Conservation (phyloP, 352 stramenopile species). For the Albugo laibachii region DNA sequence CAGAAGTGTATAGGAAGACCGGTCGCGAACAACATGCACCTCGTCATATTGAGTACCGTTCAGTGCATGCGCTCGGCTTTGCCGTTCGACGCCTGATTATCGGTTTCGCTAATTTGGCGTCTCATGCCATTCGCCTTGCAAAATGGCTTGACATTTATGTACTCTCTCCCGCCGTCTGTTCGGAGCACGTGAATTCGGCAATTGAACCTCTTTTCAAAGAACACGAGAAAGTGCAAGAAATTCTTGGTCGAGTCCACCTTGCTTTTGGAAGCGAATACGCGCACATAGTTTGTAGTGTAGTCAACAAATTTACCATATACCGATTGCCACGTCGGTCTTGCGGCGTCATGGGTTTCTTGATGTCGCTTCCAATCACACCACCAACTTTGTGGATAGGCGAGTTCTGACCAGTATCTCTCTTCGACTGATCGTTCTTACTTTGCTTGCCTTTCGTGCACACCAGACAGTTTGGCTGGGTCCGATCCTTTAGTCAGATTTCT, state of each 20-base stretch:
- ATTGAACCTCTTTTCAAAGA: neutral
- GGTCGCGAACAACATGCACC: neutral
- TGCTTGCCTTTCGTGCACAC: neutral
- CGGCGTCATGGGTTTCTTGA: neutral
- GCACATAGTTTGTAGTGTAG: neutral
- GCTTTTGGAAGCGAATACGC: neutral
- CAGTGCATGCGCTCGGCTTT: neutral
- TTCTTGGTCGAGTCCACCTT: neutral
- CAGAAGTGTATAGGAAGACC: too few relatives aligned
- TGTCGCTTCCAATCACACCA: neutral
- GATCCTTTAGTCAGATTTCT: conserved; percentile 1
- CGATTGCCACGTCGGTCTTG: neutral
- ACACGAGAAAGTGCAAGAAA: neutral
- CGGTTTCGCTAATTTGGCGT: neutral
- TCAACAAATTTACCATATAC: neutral
- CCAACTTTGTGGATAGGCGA: neutral
- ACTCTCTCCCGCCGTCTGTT: neutral
- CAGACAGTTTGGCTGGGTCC: neutral
- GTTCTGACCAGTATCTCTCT: neutral
- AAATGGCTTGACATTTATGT: neutral
- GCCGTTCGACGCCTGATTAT: neutral
- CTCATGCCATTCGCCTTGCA: neutral
- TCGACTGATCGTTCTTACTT: neutral
- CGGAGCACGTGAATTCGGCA: neutral
- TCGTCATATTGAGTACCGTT: neutral